Percentiles rank a stretch among this genome's conserved stretches.
Conservation (phyloP, 768 basidiomycete species). For the Suillus weaverae region DNA sequence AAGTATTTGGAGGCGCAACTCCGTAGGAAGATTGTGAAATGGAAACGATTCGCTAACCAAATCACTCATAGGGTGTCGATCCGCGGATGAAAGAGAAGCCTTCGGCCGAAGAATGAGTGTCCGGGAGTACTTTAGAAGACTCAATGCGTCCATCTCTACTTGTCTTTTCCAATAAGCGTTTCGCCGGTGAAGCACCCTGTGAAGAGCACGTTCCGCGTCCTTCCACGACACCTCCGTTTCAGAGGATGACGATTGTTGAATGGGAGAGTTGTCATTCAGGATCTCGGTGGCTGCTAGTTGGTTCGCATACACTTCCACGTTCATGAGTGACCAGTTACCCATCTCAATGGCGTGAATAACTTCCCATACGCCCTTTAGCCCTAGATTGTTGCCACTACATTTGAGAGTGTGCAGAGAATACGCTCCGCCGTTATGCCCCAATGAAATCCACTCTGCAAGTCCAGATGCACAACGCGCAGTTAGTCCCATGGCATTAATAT, state of each 20-base stretch:
- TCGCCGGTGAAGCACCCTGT: conserved; percentile 38
- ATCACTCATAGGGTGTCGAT: conserved; percentile 17
- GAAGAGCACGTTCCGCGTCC: conserved; percentile 36
- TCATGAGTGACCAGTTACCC: conserved; percentile 50
- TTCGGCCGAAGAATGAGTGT: conserved; percentile 41
- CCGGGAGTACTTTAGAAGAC: conserved; percentile 50
- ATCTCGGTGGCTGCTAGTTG: conserved; percentile 23
- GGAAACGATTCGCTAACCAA: conserved; percentile 29
- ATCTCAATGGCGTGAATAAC: conserved; percentile 49
- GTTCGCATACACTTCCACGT: conserved; percentile 53
- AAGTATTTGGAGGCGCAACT: conserved; percentile 57
- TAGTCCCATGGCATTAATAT: conserved; percentile 49
- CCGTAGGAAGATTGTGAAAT: conserved; percentile 50
- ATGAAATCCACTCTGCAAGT: conserved; percentile 50
- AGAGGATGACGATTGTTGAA: conserved; percentile 5
- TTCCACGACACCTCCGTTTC: conserved; percentile 33
- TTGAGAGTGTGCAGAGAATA: conserved; percentile 51
- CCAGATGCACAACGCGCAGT: conserved; percentile 43
- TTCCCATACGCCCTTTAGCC: conserved; percentile 43
- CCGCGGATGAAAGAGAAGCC: conserved; percentile 14
- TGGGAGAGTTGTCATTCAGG: conserved; percentile 10
- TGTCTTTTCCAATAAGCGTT: conserved; percentile 49
- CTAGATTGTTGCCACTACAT: conserved; percentile 59
- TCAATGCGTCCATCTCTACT: conserved; percentile 49
- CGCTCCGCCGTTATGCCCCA: conserved; percentile 12